These are phyloP conservation scores for Micromonas pusilla DNA, from an alignment of 139 green algal species.

Conservation along the genomic window DNA sequence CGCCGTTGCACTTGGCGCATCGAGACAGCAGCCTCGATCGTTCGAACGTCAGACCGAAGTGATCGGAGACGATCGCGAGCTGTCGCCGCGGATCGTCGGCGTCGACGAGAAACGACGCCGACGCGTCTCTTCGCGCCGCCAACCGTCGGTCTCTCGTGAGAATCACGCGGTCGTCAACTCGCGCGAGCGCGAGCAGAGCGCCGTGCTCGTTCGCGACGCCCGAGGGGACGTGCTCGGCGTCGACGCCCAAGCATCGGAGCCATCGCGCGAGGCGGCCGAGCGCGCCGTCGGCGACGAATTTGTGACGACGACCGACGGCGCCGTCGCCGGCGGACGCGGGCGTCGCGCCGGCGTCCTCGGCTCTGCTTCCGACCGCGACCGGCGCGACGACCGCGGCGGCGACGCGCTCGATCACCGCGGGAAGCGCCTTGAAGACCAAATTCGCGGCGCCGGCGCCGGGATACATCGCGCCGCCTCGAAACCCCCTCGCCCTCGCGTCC, in stretches of 20 bases:
- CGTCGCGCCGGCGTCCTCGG: neutral
- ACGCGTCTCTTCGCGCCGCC: neutral
- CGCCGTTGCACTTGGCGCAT: constrained; percentile 1
- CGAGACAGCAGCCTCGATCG: neutral
- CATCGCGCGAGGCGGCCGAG: constrained; percentile 6
- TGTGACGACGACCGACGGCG: neutral
- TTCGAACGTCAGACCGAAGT: neutral
- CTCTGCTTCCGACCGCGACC: neutral
- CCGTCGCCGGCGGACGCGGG: neutral
- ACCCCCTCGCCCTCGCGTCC: neutral
- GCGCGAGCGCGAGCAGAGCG: constrained; percentile 6
- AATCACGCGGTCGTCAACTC: neutral
- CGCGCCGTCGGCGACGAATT: neutral
- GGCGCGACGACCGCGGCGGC: neutral
- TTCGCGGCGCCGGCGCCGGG: neutral
- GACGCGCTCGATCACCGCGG: neutral
- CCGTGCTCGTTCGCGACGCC: too few relatives aligned
- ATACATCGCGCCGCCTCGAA: neutral
- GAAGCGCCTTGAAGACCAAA: neutral
- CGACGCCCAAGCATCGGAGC: constrained; percentile 4
- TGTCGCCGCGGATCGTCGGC: neutral
- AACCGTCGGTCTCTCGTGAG: neutral
- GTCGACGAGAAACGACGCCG: neutral
- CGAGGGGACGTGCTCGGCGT: neutral
- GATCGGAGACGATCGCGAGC: neutral